Evolutionary conservation across 2,329 filamentous ascomycete genomes (phyloP).

Genomic region (Fusarium avenaceum): DNA sequence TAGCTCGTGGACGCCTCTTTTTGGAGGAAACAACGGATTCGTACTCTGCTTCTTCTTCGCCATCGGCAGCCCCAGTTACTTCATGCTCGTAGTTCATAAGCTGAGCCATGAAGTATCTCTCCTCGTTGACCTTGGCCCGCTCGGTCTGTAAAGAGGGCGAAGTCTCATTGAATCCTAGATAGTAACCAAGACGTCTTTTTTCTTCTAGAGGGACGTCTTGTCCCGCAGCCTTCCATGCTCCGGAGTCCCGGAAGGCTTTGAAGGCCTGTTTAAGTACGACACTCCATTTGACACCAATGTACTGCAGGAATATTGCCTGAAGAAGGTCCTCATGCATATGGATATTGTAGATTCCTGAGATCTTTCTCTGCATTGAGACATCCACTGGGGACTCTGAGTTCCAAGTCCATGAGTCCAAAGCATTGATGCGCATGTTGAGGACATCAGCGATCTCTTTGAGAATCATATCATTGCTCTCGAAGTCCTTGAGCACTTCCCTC

Average conservation of each 20-base stretch:
- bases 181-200: slow-evolving; percentile 52
- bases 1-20: slow-evolving; percentile 12
- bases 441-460: slow-evolving; percentile 65
- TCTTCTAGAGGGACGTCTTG: slow-evolving; percentile 52
- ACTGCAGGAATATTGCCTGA: slow-evolving; percentile 65
- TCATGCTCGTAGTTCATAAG: slow-evolving; percentile 54
- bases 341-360: slow-evolving; percentile 64
- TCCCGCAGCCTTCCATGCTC: slow-evolving; percentile 55
- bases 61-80: slow-evolving; percentile 46
- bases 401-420: slow-evolving; percentile 63
- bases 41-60: slow-evolving; percentile 58
- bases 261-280: slow-evolving; percentile 59
- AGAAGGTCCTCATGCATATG: slow-evolving; percentile 67
- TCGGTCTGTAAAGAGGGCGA: slow-evolving; percentile 47
- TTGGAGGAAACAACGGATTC: slow-evolving; percentile 7
- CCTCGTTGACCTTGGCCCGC: slow-evolving; percentile 53
- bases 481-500: slow-evolving; percentile 59
- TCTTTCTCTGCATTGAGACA: slow-evolving; percentile 61
- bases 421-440: slow-evolving; percentile 64
- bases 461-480: slow-evolving; percentile 58
- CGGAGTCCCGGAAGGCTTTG: slow-evolving; percentile 47
- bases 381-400: slow-evolving; percentile 53
- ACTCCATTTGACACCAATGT: slow-evolving; percentile 63
- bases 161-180: slow-evolving; percentile 49
- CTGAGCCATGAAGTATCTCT: slow-evolving; percentile 62